phyloP scores from a whole-genome alignment of 2,329 filamentous ascomycete genomes.

The Paecilomyces sp. region DNA sequence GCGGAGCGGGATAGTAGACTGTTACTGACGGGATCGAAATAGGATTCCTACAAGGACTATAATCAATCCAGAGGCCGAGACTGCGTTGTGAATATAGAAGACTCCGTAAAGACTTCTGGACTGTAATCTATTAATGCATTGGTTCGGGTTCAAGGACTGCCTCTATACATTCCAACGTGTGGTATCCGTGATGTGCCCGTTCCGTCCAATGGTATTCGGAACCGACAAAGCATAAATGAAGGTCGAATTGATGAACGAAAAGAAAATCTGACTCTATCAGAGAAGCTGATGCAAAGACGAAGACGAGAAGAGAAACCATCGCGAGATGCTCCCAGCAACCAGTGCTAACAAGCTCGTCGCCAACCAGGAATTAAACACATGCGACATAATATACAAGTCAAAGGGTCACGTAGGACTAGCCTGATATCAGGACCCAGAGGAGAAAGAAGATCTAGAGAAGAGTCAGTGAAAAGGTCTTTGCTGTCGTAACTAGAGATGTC shows the following conservation, averaged over 20 bases:
- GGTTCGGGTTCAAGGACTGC: background rate
- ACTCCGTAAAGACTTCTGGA: background rate
- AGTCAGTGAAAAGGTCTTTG: background rate
- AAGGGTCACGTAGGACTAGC: conserved; percentile 3
- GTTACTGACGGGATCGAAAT: too few relatives aligned
- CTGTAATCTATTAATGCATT: background rate
- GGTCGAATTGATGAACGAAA: background rate
- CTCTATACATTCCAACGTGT: background rate
- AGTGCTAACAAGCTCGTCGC: background rate
- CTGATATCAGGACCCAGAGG: conserved; percentile 61
- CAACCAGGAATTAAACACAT: background rate
- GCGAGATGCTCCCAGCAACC: background rate
- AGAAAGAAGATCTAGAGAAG: conserved; percentile 29
- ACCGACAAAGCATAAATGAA: background rate
- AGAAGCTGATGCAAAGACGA: background rate
- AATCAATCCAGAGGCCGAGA: too few relatives aligned
- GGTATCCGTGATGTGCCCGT: background rate
- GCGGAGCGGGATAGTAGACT: too few relatives aligned
- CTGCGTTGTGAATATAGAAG: too few relatives aligned
- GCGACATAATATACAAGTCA: background rate
- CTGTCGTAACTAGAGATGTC: background rate
- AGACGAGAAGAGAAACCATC: background rate
- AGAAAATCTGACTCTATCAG: background rate
- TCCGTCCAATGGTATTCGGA: background rate
- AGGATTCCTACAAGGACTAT: too few relatives aligned